Conservation (phyloP, 192 early-diverging fungal species). For the Umbelopsis vinacea region DNA sequence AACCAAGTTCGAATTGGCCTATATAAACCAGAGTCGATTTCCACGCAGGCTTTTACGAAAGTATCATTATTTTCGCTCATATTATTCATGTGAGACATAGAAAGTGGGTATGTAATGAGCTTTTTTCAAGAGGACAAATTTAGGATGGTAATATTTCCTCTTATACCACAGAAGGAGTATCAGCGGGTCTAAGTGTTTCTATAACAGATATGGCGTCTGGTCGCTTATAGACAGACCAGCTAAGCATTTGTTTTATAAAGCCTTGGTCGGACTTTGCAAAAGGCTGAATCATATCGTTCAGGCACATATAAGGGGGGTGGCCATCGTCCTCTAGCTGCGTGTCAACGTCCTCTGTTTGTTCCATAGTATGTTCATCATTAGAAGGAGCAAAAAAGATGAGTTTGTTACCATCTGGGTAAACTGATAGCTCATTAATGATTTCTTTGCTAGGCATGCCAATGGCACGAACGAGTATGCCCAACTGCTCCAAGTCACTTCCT, state of each 20-base stretch:
- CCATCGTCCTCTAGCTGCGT: conserved; percentile 11
- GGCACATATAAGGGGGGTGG: conserved; percentile 1
- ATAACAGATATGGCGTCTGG: not conserved
- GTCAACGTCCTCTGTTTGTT: not conserved
- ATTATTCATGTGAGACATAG: not conserved
- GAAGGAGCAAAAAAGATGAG: conserved; percentile 15
- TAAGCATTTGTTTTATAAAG: conserved; percentile 14
- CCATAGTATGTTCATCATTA: not conserved
- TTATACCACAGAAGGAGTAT: too few species aligned
- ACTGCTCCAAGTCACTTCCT: conserved; percentile 52
- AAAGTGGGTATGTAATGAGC: not conserved
- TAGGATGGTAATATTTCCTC: too few species aligned
- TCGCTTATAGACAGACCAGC: conserved; percentile 11
- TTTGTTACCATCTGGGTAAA: conserved; percentile 19
- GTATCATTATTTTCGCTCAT: too few species aligned
- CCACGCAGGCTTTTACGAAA: too few species aligned
- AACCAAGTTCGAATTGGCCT: too few species aligned
- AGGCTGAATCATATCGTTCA: conserved; percentile 11
- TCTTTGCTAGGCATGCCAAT: conserved; percentile 43
- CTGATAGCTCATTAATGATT: not conserved
- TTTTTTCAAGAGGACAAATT: too few species aligned
- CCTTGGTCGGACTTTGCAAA: not conserved
- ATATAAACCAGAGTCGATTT: too few species aligned
- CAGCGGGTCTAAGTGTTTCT: not conserved
- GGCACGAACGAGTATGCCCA: conserved; percentile 47